These are phyloP conservation scores for Mitragyna speciosa DNA, from an alignment of 257 asterid species.

Conservation along the genomic window DNA sequence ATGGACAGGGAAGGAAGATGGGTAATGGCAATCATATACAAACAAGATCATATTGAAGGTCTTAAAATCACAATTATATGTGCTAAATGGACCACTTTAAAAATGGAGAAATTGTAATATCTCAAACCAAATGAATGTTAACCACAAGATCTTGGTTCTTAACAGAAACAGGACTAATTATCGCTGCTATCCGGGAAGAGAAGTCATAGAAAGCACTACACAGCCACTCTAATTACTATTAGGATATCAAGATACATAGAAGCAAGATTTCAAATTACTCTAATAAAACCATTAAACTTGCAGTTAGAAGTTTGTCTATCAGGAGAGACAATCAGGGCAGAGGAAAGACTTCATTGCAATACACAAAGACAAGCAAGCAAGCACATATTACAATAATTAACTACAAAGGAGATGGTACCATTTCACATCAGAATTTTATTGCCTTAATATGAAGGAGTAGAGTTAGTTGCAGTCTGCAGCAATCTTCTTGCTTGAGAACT, in stretches of 20 bases:
- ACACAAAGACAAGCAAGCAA: slow-evolving; percentile 24
- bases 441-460: slow-evolving; percentile 23
- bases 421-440: slow-evolving; percentile 19
- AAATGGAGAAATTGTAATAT: background rate
- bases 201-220: background rate
- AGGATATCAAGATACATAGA: slow-evolving; percentile 5
- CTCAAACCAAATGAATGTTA: background rate
- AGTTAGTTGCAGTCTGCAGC: slow-evolving; percentile 19
- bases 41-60: background rate
- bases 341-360: slow-evolving; percentile 14
- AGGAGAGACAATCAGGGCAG: slow-evolving; percentile 6
- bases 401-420: slow-evolving; percentile 19
- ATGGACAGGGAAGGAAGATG: background rate
- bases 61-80: background rate
- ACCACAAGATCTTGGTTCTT: background rate
- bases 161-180: too few relatives aligned
- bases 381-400: slow-evolving; percentile 21
- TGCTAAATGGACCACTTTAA: background rate
- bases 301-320: background rate
- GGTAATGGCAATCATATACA: too few relatives aligned
- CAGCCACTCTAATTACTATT: background rate
- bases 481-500: slow-evolving; percentile 20
- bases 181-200: background rate
- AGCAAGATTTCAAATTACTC: slow-evolving; percentile 14
- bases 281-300: slow-evolving; percentile 17